Percentiles rank a stretch among this genome's conserved stretches.
These are phyloP conservation scores for Penicillium desertorum DNA, from an alignment of 495 filamentous ascomycete genomes.

Conservation along the genomic window DNA sequence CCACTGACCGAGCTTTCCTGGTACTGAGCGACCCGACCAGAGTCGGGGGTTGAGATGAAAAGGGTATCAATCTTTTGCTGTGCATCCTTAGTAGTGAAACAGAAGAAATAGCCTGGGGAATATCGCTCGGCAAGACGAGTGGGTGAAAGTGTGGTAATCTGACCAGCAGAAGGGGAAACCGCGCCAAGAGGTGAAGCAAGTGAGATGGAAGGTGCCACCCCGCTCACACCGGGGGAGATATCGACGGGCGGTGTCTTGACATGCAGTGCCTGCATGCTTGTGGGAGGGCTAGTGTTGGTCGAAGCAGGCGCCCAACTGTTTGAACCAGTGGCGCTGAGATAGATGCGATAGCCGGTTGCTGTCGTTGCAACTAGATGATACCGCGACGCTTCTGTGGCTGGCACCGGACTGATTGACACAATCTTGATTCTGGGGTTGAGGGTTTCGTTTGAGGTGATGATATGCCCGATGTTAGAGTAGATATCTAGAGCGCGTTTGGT, in stretches of 20 bases:
- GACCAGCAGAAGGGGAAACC: constrained; percentile 29
- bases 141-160: constrained; percentile 48
- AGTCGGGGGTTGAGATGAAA: constrained; percentile 85
- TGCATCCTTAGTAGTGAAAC: constrained; percentile 61
- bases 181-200: constrained; percentile 22
- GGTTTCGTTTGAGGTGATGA: constrained; percentile 65
- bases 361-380: constrained; percentile 90
- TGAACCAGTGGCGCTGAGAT: constrained; percentile 82
- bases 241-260: constrained; percentile 84
- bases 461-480: constrained; percentile 72
- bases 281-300: constrained; percentile 62
- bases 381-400: constrained; percentile 73
- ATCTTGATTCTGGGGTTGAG: constrained; percentile 67
- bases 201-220: constrained; percentile 11
- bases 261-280: constrained; percentile 94
- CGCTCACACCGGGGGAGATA: constrained; percentile 17
- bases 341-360: constrained; percentile 85
- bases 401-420: constrained; percentile 80
- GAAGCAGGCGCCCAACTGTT: constrained; percentile 62
- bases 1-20: constrained; percentile 52
- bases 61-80: constrained; percentile 59
- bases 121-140: constrained; percentile 64
- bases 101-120: constrained; percentile 88
- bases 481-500: constrained; percentile 54
- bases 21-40: constrained; percentile 67